Conservation (phyloP, 371 early-diverging fungal species). For the Mucor piriformis region DNA sequence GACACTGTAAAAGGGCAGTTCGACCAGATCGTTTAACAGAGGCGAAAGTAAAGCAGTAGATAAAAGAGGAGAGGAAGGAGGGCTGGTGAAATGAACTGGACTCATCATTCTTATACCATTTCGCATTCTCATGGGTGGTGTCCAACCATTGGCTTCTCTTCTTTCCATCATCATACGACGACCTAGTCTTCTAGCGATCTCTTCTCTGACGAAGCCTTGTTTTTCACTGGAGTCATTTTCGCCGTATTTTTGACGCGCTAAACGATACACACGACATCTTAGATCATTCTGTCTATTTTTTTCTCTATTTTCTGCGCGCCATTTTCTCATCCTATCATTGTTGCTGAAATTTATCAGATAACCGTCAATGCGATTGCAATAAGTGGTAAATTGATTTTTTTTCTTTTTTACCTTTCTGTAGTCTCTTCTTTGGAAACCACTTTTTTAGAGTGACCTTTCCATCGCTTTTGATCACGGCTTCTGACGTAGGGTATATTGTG, state of each 20-base stretch:
- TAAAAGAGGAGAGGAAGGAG: constrained; percentile 12
- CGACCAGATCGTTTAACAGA: constrained; percentile 16
- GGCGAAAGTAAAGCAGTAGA: background rate
- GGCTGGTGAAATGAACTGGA: constrained; percentile 7
- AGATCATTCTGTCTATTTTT: constrained; percentile 71
- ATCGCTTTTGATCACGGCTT: constrained; percentile 58
- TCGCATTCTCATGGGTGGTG: constrained; percentile 13
- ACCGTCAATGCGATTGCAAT: constrained; percentile 18
- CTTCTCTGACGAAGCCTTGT: constrained; percentile 65
- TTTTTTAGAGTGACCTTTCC: constrained; percentile 62
- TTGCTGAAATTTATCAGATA: constrained; percentile 26
- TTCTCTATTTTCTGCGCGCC: constrained; percentile 67
- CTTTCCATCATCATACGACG: constrained; percentile 33
- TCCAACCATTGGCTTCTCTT: constrained; percentile 13
- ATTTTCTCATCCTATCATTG: constrained; percentile 60
- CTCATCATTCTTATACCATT: constrained; percentile 18
- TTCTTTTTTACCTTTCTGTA: constrained; percentile 45
- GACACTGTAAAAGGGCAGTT: constrained; percentile 47
- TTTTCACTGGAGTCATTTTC: constrained; percentile 59
- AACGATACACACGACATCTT: constrained; percentile 71
- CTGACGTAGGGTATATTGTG: constrained; percentile 57
- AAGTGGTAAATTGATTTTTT: constrained; percentile 24
- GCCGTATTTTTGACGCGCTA: constrained; percentile 68
- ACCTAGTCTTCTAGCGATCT: constrained; percentile 55
- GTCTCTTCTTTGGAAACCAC: constrained; percentile 56